phyloP scores from a whole-genome alignment of 257 asterid species.

The Solanum pimpinellifolium region DNA sequence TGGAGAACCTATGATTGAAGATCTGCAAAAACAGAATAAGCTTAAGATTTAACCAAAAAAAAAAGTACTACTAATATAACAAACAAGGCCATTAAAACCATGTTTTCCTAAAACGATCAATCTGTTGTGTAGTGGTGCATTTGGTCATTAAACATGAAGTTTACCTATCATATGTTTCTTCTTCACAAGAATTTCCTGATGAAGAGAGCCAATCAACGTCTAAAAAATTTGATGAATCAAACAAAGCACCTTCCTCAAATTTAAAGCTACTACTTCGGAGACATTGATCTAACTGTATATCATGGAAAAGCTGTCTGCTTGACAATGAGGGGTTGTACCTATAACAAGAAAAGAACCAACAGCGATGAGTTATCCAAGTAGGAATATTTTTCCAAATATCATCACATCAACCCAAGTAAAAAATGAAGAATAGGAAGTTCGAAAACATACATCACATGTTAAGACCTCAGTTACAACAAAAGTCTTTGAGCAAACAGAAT shows the following conservation, averaged over 20 bases:
- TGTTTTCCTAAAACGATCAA: neutral
- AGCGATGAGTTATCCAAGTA: neutral
- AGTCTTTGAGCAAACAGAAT: neutral
- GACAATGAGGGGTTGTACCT: slow-evolving; percentile 64
- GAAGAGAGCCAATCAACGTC: slow-evolving; percentile 78
- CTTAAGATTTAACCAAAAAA: neutral
- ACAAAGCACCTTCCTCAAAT: neutral
- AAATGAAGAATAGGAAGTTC: neutral
- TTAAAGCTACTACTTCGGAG: slow-evolving; percentile 17
- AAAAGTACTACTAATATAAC: neutral
- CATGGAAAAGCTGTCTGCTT: slow-evolving; percentile 36
- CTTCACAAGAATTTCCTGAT: slow-evolving; percentile 80
- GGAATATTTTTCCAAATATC: neutral
- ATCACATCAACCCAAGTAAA: neutral
- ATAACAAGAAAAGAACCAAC: neutral
- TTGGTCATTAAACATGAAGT: neutral
- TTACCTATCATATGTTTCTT: slow-evolving; percentile 69
- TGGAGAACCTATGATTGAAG: slow-evolving; percentile 43
- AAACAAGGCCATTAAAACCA: neutral
- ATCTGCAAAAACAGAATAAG: slow-evolving; percentile 29
- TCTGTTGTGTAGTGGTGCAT: neutral
- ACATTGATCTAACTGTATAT: slow-evolving; percentile 25
- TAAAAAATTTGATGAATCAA: slow-evolving; percentile 66
- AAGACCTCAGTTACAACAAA: neutral
- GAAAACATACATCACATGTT: neutral